Percentiles rank a stretch among this genome's conserved stretches.
These are phyloP conservation scores for Colletotrichum horii DNA, from an alignment of 2,329 filamentous ascomycete species.

Conservation along the genomic window DNA sequence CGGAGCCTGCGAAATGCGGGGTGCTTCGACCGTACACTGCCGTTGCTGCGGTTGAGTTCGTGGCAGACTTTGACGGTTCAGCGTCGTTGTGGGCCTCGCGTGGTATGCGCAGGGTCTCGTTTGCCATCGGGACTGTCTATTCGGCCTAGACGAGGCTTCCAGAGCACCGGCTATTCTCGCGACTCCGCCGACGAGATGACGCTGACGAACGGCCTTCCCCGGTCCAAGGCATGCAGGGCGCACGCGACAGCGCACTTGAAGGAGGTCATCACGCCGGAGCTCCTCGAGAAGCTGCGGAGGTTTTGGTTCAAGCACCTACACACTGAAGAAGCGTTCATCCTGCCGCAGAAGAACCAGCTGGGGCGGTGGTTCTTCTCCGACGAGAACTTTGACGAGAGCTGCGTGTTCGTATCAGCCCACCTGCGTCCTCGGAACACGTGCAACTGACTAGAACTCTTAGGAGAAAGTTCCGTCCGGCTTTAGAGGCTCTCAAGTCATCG, in stretches of 20 bases:
- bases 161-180: neutral
- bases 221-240: slow-evolving; percentile 10
- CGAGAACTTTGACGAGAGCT: slow-evolving; percentile 37
- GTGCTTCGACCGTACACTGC: neutral
- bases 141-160: neutral
- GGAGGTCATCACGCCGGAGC: slow-evolving; percentile 29
- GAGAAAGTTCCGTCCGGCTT: slow-evolving; percentile 32
- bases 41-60: neutral
- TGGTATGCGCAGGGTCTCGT: neutral
- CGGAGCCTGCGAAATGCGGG: slow-evolving; percentile 14
- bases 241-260: slow-evolving; percentile 13
- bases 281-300: slow-evolving; percentile 34
- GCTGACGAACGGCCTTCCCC: neutral
- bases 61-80: neutral
- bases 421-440: neutral
- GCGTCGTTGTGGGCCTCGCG: neutral
- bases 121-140: neutral
- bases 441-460: slow-evolving; percentile 22
- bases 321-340: slow-evolving; percentile 27
- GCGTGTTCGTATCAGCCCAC: slow-evolving; percentile 29
- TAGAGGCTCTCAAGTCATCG: slow-evolving; percentile 36
- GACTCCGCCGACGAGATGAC: slow-evolving; percentile 1
- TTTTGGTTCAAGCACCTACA: slow-evolving; percentile 45
- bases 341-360: slow-evolving; percentile 29
- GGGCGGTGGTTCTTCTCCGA: slow-evolving; percentile 40